phyloP scores from a whole-genome alignment of 148 eudicot genomes.

The Cornus controversa region DNA sequence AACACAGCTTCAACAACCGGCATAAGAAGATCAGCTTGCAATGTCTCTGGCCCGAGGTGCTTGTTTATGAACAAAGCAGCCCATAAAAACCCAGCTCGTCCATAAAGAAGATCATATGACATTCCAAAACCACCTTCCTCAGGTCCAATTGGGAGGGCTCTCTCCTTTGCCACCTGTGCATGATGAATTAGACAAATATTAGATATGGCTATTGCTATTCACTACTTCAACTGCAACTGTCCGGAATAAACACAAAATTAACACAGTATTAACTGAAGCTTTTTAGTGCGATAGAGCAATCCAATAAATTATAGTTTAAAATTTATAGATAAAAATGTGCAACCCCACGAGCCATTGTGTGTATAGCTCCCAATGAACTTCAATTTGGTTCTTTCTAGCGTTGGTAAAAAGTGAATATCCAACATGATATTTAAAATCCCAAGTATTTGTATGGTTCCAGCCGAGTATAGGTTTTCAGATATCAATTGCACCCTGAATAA shows the following conservation, averaged over 20 bases:
- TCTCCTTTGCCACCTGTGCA: constrained; percentile 63
- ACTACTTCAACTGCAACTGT: neutral
- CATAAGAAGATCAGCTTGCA: constrained; percentile 46
- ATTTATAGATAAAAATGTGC: too few species aligned
- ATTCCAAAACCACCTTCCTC: constrained; percentile 87
- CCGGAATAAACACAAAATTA: neutral
- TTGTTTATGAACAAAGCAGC: constrained; percentile 68
- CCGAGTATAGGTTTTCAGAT: too few species aligned
- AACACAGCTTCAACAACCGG: constrained; percentile 69
- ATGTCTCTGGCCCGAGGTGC: constrained; percentile 49
- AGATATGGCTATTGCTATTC: neutral
- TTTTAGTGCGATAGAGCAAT: neutral
- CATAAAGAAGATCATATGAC: constrained; percentile 80
- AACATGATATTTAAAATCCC: too few species aligned
- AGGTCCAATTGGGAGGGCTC: constrained; percentile 79
- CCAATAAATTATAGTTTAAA: neutral
- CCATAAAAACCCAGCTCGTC: constrained; percentile 84
- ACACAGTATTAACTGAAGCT: neutral
- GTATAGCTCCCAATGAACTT: neutral
- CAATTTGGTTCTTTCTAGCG: too few species aligned
- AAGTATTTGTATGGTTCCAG: neutral
- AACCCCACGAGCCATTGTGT: neutral
- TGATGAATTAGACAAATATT: neutral
- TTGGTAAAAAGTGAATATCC: neutral
- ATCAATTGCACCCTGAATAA: too few species aligned